These are phyloP conservation scores for Didymella exigua DNA, from an alignment of 2,329 filamentous ascomycete genomes.

Conservation along the genomic window DNA sequence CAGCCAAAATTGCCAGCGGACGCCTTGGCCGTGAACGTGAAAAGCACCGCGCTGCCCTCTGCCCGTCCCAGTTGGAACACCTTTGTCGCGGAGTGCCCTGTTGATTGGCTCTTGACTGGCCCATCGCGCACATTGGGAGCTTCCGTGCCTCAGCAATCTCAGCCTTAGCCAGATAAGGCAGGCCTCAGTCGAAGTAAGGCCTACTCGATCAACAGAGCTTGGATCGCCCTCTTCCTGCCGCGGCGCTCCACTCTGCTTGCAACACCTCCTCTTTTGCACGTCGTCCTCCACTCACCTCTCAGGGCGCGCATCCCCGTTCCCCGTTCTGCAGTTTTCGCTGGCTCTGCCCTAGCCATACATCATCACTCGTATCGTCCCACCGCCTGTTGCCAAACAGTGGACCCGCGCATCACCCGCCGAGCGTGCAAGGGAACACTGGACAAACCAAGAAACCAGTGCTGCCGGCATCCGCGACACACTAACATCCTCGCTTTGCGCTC, in stretches of 20 bases:
- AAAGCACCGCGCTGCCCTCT: slow-evolving; percentile 12
- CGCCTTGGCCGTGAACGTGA: slow-evolving; percentile 8
- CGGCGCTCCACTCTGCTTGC: slow-evolving; percentile 27
- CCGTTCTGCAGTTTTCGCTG: slow-evolving; percentile 10
- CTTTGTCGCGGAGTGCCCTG: slow-evolving; percentile 5
- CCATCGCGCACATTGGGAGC: neutral
- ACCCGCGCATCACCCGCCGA: slow-evolving; percentile 15
- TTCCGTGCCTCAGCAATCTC: slow-evolving; percentile 2
- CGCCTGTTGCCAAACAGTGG: slow-evolving; percentile 20
- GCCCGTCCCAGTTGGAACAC: slow-evolving; percentile 5
- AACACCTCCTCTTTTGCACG: slow-evolving; percentile 23
- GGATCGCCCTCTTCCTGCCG: slow-evolving; percentile 22
- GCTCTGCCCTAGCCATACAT: slow-evolving; percentile 23
- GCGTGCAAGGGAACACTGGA: slow-evolving; percentile 5
- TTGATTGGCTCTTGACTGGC: neutral
- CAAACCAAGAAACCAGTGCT: slow-evolving; percentile 8
- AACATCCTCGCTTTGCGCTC: slow-evolving; percentile 25
- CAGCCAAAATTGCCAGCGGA: slow-evolving; percentile 14
- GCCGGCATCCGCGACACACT: slow-evolving; percentile 24
- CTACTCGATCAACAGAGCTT: slow-evolving; percentile 10
- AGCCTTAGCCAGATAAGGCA: slow-evolving; percentile 14
- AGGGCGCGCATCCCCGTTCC: slow-evolving; percentile 9
- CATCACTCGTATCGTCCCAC: slow-evolving; percentile 26
- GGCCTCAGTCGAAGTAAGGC: neutral
- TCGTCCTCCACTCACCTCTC: slow-evolving; percentile 20